Evolutionary conservation across 2,329 filamentous ascomycete species (phyloP).

Genomic region (Blastomyces emzantsi): DNA sequence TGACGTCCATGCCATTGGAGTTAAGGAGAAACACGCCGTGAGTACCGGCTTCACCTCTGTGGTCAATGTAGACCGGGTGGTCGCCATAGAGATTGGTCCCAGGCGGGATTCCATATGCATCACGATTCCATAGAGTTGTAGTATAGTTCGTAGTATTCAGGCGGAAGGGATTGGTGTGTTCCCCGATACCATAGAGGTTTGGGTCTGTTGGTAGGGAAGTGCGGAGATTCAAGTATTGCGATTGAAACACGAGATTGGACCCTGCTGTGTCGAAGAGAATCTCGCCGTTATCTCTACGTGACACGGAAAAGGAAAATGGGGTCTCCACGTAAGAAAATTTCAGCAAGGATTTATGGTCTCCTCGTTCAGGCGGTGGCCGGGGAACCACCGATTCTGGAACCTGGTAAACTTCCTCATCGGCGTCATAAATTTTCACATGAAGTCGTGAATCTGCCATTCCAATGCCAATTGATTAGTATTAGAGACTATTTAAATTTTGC

Average conservation of each 20-base stretch:
- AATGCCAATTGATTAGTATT: conserved; percentile 6
- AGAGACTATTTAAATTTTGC: not conserved
- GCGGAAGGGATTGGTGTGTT: conserved; percentile 58
- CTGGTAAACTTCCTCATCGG: conserved; percentile 55
- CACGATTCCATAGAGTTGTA: conserved; percentile 55
- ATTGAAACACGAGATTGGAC: conserved; percentile 58
- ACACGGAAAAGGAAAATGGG: conserved; percentile 57
- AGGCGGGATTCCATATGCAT: conserved; percentile 49
- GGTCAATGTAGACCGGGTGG: conserved; percentile 61
- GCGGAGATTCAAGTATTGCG: conserved; percentile 61
- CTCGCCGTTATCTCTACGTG: conserved; percentile 17
- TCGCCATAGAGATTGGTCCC: conserved; percentile 57
- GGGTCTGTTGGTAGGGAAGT: conserved; percentile 57
- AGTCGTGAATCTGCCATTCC: conserved; percentile 46
- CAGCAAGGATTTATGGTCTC: conserved; percentile 38
- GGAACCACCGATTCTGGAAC: conserved; percentile 57
- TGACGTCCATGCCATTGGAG: conserved; percentile 62
- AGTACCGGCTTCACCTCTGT: conserved; percentile 46
- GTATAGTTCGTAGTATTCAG: conserved; percentile 57
- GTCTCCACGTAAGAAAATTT: conserved; percentile 42
- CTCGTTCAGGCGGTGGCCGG: conserved; percentile 39
- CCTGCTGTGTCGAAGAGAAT: conserved; percentile 56
- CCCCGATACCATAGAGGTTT: conserved; percentile 63
- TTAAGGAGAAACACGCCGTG: conserved; percentile 58
- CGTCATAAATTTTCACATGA: conserved; percentile 60